Conservation (phyloP, 2,329 filamentous ascomycete species). For the Seiridium cupressi region DNA sequence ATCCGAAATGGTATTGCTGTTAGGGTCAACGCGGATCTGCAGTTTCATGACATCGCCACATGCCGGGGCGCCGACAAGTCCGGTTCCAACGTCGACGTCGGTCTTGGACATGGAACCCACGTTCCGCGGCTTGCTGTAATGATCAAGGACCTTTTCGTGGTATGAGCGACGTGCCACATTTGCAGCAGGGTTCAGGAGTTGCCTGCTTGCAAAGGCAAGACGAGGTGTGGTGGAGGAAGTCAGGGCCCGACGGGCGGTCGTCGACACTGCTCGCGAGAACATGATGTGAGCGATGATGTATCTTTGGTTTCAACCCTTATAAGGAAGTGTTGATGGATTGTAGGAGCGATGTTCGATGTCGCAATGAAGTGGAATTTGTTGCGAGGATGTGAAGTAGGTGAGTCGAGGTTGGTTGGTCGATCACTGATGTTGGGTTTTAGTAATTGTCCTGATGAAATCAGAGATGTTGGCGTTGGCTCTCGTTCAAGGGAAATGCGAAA, state of each 20-base stretch:
- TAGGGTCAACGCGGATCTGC: slow-evolving; percentile 78
- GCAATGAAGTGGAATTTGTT: background rate
- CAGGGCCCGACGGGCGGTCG: slow-evolving; percentile 38
- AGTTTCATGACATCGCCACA: slow-evolving; percentile 94
- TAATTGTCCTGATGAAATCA: slow-evolving; percentile 8
- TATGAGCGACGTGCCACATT: slow-evolving; percentile 44
- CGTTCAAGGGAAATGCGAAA: slow-evolving; percentile 1
- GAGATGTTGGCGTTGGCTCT: slow-evolving; percentile 1
- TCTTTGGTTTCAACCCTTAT: background rate
- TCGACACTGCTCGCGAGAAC: slow-evolving; percentile 15
- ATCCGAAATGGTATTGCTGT: slow-evolving; percentile 71
- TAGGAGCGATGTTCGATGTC: slow-evolving; percentile 1
- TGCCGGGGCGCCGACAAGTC: slow-evolving; percentile 79
- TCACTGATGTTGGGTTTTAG: background rate
- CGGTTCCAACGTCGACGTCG: slow-evolving; percentile 72
- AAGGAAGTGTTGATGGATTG: background rate
- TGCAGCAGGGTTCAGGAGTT: slow-evolving; percentile 38
- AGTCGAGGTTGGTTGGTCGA: slow-evolving; percentile 3
- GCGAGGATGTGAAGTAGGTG: slow-evolving; percentile 3
- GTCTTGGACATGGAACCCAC: slow-evolving; percentile 74
- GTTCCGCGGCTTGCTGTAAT: slow-evolving; percentile 78
- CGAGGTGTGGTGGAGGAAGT: slow-evolving; percentile 33
- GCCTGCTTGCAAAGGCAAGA: slow-evolving; percentile 34
- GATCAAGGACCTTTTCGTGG: slow-evolving; percentile 69
- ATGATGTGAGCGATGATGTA: slow-evolving; percentile 12